These are phyloP conservation scores for Dryadomyces sulphureus DNA, from an alignment of 2,329 filamentous ascomycete genomes.

Conservation along the genomic window DNA sequence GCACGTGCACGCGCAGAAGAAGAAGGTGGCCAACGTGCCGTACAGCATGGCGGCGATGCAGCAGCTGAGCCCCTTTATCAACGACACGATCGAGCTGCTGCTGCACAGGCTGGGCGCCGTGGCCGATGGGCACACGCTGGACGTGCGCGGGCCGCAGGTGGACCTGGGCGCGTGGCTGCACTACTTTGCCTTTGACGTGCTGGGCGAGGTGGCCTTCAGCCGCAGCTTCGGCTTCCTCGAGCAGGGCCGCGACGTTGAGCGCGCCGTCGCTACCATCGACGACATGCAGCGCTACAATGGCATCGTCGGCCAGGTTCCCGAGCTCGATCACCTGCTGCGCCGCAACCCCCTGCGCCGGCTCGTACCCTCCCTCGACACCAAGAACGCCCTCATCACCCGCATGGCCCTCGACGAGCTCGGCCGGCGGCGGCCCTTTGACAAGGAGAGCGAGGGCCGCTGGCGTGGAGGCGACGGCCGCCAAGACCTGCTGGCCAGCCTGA, in stretches of 20 bases:
- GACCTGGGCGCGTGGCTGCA: conserved; percentile 34
- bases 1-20: conserved; percentile 38
- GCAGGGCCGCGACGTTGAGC: conserved; percentile 32
- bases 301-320: conserved; percentile 34
- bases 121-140: conserved; percentile 11
- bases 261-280: conserved; percentile 36
- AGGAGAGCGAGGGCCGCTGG: conserved; percentile 26
- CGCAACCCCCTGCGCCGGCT: conserved; percentile 33
- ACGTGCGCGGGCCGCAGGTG: conserved; percentile 14
- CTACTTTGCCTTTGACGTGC: conserved; percentile 31
- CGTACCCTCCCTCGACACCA: conserved; percentile 26
- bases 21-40: conserved; percentile 34
- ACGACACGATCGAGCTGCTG: conserved; percentile 34
- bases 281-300: conserved; percentile 37
- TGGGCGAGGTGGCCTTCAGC: conserved; percentile 36
- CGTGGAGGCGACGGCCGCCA: conserved; percentile 27
- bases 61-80: conserved; percentile 33
- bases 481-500: conserved; percentile 35
- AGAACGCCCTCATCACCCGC: conserved; percentile 32
- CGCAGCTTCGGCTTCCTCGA: conserved; percentile 37
- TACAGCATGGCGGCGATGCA: conserved; percentile 40
- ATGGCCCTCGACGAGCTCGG: conserved; percentile 35
- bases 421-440: conserved; percentile 29
- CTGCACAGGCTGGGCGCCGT: conserved; percentile 26
- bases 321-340: conserved; percentile 30